These are phyloP conservation scores for Rachicladosporium sp. DNA, from an alignment of 2,329 filamentous ascomycete species.

Conservation along the genomic window DNA sequence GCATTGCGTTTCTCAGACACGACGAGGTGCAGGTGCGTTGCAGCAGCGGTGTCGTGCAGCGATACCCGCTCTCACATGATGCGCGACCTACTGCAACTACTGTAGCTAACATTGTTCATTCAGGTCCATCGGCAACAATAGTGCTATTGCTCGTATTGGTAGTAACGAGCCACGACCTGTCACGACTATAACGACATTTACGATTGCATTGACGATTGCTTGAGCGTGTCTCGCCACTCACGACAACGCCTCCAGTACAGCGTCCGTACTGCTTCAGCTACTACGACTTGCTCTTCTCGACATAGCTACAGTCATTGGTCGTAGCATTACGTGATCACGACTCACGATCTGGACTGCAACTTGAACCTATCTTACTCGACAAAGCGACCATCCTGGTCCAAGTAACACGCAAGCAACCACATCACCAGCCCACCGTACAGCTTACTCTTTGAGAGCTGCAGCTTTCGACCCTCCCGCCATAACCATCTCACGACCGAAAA, in stretches of 20 bases:
- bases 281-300: not conserved
- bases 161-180: conserved; percentile 20
- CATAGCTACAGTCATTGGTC: not conserved
- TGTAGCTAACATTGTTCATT: conserved; percentile 3
- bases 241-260: not conserved
- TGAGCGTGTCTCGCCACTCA: conserved; percentile 16
- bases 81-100: conserved; percentile 1
- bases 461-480: not conserved
- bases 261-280: not conserved
- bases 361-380: not conserved
- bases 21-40: conserved; percentile 19
- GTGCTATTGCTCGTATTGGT: conserved; percentile 17
- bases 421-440: not conserved
- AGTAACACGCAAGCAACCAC: not conserved
- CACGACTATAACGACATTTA: conserved; percentile 22
- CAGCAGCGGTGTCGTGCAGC: conserved; percentile 18
- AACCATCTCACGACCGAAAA: conserved; percentile 55
- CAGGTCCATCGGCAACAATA: conserved; percentile 5
- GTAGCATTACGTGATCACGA: not conserved
- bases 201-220: conserved; percentile 24
- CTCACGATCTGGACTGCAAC: not conserved
- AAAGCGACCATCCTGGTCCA: not conserved
- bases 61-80: conserved; percentile 5
- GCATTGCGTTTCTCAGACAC: conserved; percentile 24
- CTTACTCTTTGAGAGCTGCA: not conserved